Evolutionary conservation across 148 eudicot genomes (phyloP).

Genomic region (Fallopia convolvulus): DNA sequence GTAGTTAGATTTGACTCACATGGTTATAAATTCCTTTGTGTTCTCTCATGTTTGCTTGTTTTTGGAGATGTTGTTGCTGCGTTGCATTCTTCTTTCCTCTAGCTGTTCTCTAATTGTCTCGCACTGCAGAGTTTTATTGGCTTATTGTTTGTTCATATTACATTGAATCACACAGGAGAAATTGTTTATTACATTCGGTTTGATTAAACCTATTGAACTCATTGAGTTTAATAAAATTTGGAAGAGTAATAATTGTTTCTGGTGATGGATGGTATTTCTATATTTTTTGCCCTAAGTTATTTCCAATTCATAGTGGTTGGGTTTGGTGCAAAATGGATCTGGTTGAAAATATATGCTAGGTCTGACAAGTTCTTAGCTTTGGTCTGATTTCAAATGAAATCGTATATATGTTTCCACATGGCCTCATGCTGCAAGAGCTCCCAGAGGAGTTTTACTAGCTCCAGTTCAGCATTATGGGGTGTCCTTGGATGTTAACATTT

Average conservation of each 20-base stretch:
- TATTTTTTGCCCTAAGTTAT: not conserved
- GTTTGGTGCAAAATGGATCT: not conserved
- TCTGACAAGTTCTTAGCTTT: not conserved
- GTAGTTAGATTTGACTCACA: constrained; percentile 24
- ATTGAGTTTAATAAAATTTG: not conserved
- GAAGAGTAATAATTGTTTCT: not conserved
- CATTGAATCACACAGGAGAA: not conserved
- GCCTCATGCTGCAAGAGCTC: not conserved
- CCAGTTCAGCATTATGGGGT: not conserved
- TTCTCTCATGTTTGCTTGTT: not conserved
- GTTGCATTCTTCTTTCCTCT: not conserved
- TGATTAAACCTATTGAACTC: not conserved
- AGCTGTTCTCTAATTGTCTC: not conserved
- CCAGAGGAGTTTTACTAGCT: not conserved
- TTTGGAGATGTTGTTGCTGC: not conserved
- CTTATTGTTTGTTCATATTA: not conserved
- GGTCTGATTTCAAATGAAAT: not conserved
- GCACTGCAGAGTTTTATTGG: not conserved
- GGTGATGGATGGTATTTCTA: not conserved
- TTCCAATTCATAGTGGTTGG: not conserved
- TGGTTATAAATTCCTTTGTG: not conserved
- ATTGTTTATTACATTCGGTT: not conserved
- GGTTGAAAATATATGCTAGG: not conserved
- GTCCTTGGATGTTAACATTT: not conserved
- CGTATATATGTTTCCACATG: not conserved